Evolutionary conservation across 805 yeast species (phyloP).

Genomic region (Saccharomycopsis capsularis): DNA sequence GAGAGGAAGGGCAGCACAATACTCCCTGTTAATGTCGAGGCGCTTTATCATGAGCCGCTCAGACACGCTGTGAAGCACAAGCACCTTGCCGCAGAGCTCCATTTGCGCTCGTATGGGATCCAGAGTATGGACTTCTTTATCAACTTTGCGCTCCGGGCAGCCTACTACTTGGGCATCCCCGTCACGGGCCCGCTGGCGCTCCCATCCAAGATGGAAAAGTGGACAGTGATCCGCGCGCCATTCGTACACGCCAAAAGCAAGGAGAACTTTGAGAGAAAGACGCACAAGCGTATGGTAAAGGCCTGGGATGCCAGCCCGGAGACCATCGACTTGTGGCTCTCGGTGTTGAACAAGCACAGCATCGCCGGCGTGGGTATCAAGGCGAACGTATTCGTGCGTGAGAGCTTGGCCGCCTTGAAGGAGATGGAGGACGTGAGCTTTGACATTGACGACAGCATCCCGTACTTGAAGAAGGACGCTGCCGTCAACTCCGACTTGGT

Average conservation of each 20-base stretch:
- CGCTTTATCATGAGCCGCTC: slow-evolving; percentile 75
- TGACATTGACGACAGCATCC: slow-evolving; percentile 21
- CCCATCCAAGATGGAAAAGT: slow-evolving; percentile 69
- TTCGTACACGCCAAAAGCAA: slow-evolving; percentile 92
- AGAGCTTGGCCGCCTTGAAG: slow-evolving; percentile 37
- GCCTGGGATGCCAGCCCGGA: slow-evolving; percentile 85
- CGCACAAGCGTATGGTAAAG: slow-evolving; percentile 64
- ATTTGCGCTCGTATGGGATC: slow-evolving; percentile 63
- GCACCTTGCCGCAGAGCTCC: slow-evolving; percentile 69
- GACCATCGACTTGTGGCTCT: slow-evolving; percentile 72
- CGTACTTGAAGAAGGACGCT: slow-evolving; percentile 21
- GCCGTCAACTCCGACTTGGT: slow-evolving; percentile 32
- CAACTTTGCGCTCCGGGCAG: slow-evolving; percentile 85
- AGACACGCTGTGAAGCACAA: slow-evolving; percentile 62
- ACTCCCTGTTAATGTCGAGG: slow-evolving; percentile 76
- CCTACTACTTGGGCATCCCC: slow-evolving; percentile 85
- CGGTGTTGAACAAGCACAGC: slow-evolving; percentile 69
- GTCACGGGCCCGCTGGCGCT: slow-evolving; percentile 64
- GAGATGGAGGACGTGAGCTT: slow-evolving; percentile 32
- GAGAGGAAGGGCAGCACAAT: slow-evolving; percentile 40
- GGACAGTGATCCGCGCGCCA: slow-evolving; percentile 92
- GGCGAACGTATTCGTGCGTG: slow-evolving; percentile 55
- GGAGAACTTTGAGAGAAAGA: slow-evolving; percentile 87
- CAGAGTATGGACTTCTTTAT: slow-evolving; percentile 66
- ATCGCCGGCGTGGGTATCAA: slow-evolving; percentile 79